Base-by-base conservation (phyloP, 768 basidiomycete species). In the Hortiboletus campestris region DNA sequence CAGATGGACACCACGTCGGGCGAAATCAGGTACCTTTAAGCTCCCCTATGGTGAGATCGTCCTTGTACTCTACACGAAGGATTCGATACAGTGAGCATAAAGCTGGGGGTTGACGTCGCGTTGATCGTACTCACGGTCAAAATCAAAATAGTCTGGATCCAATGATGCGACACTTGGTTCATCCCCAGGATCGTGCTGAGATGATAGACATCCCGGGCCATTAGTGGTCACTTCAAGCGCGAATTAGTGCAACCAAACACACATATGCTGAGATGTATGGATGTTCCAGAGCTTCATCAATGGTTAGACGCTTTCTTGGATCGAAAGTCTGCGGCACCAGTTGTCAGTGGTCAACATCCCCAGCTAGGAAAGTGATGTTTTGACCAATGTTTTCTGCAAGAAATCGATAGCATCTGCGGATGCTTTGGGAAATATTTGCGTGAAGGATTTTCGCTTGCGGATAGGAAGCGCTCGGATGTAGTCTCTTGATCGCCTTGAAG, bases 381-480 rank as follows among this genome's bases (percentile, higher is more conserved):
- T 46, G 56, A 85, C 84, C 75, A 94, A 66, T 44, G 88, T 91
- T 75, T 81, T 86, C 49, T 80, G 74, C 60, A 89, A 71, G 72
- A 89, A 85, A 67, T 89, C 88, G 53, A 89, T 78, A 12, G 88
- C 89, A 35, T 86, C 81, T 8, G 81, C 72, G 5, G 84, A 87
- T 40, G 90, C 90, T 53, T 85, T 82, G 6, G 92, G 90, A 76
- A 91, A 94, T 49, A 94, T 65, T 17, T 81, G 76, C 40, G 80
- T 72, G 70, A 95, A 91, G 14, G 86, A 76, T 43, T 81, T 77
- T 64, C 81, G 82, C 73, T 88, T 92, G 61, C 87, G 82, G 65
- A 94, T 91, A 43, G 91, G 91, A 55, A 95, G 76, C 7, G 88
- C 85, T 43, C 91, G 85, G 64, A 96, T 85, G 73, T 95, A 94